Base-by-base conservation (phyloP, 768 basidiomycete species). In the Jaapia argillacea region DNA sequence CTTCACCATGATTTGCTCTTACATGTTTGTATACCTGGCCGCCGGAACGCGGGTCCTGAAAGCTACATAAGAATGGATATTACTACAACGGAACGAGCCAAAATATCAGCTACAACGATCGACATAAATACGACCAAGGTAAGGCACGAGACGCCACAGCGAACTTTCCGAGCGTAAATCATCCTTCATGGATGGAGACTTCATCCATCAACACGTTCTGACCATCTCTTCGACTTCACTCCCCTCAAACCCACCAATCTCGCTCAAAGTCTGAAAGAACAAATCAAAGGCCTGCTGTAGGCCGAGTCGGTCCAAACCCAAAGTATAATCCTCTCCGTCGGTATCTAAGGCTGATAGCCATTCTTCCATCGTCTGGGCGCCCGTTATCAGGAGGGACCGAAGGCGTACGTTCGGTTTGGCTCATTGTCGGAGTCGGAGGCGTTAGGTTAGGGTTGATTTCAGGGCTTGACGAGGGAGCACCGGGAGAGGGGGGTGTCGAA, bases 321-420 rank as follows among this genome's bases (percentile, higher is more conserved):
- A 20, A 26, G 59, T 55, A 42, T 64, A 51, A 31, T 59, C 58
- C 42, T 57, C 44, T 10, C 41, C 51, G 23, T 52, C 53, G 4
- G 54, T 55, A 3, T 50, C 59, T 41, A 58, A 53, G 23, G 52
- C 54, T 4, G 62, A 53, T 35, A 86, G 48, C 85, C 85, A 89
- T 48, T 83, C 83, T 50, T 87, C 85, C 36, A 89, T 54, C 6
- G 58, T 64, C 7, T 73, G 69, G 22, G 74, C 70, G 0, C 79
- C 81, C 1, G 69, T 65, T 3, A 84, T 61, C 24, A 88, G 64
- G 39, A 88, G 52, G 50, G 85, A 86, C 31, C 74, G 65, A 21
- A 88, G 57, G n/a, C 85, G 81, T 79, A 24, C 75, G 61, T 49
- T 88, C 86, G 4, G 86, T 89, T 52, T 81, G 79, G 45, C 65